Conservation (phyloP, 2,329 filamentous ascomycete genomes). For the Didymella segeticola region DNA sequence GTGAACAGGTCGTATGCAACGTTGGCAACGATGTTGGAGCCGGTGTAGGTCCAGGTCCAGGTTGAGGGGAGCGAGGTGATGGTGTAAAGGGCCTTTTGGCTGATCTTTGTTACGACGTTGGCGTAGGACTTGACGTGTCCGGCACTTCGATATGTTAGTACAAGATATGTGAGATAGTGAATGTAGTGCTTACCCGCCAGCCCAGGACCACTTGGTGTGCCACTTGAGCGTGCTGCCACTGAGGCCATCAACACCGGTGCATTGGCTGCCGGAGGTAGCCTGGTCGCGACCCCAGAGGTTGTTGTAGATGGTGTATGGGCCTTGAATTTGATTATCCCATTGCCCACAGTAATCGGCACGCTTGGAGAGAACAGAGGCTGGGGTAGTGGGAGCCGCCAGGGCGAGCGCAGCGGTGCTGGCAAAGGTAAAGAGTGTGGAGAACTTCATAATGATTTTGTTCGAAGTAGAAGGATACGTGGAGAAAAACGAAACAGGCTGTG, state of each 20-base stretch:
- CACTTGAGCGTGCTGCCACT: conserved; percentile 50
- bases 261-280: conserved; percentile 55
- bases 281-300: conserved; percentile 54
- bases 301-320: conserved; percentile 46
- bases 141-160: conserved; percentile 23
- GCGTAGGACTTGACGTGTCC: conserved; percentile 53
- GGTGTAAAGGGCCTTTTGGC: conserved; percentile 39
- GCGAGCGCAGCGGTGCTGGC: conserved; percentile 39
- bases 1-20: conserved; percentile 70
- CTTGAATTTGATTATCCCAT: conserved; percentile 37
- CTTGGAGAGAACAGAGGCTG: conserved; percentile 36
- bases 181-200: conserved; percentile 44
- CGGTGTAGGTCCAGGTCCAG: conserved; percentile 60
- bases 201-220: conserved; percentile 55
- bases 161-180: too few species aligned
- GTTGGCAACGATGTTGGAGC: conserved; percentile 59
- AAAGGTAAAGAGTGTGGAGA: conserved; percentile 30
- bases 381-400: conserved; percentile 37
- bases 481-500: neutral
- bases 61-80: conserved; percentile 54
- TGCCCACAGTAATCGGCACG: conserved; percentile 44
- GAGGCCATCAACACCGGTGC: conserved; percentile 52
- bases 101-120: conserved; percentile 50
- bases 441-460: conserved; percentile 34
- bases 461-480: neutral